A percentile compares a stretch with the other conserved stretches of the same genome.
Evolutionary conservation across 1,284 basidiomycete genomes (phyloP).

Genomic region (Ceratobasidium sp.): DNA sequence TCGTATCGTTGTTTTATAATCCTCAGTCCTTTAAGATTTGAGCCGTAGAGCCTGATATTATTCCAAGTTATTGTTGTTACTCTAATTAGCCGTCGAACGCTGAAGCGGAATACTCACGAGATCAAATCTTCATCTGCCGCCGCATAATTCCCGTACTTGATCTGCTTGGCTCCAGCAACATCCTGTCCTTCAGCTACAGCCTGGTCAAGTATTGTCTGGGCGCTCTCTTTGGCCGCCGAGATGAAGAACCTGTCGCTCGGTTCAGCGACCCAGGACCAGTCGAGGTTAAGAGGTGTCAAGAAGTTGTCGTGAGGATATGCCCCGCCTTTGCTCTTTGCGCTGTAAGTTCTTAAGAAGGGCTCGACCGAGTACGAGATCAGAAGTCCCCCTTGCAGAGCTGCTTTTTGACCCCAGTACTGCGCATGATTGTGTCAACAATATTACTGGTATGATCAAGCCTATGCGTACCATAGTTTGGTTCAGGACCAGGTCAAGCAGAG

Average conservation of each 20-base stretch:
- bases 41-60: conserved; percentile 61
- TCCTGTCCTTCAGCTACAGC: conserved; percentile 63
- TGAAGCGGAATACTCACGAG: conserved; percentile 4
- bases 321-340: conserved; percentile 59
- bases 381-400: conserved; percentile 54
- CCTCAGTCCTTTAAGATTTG: conserved; percentile 61
- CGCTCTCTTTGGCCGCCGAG: conserved; percentile 59
- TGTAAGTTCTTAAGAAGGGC: conserved; percentile 66
- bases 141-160: conserved; percentile 68
- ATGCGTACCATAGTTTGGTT: conserved; percentile 65
- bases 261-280: conserved; percentile 61
- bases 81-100: conserved; percentile 52
- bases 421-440: conserved; percentile 49
- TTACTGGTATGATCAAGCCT: neutral
- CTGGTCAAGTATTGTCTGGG: conserved; percentile 58
- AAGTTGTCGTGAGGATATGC: conserved; percentile 58
- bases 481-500: conserved; percentile 62
- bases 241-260: conserved; percentile 60
- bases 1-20: conserved; percentile 63
- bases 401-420: conserved; percentile 59
- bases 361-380: conserved; percentile 69
- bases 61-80: conserved; percentile 60
- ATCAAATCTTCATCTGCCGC: conserved; percentile 1
- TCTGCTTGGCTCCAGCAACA: conserved; percentile 56
- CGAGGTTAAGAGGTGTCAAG: conserved; percentile 65